These are phyloP conservation scores for Vanrija sp. DNA, from an alignment of 1,284 basidiomycete species.

Conservation along the genomic window DNA sequence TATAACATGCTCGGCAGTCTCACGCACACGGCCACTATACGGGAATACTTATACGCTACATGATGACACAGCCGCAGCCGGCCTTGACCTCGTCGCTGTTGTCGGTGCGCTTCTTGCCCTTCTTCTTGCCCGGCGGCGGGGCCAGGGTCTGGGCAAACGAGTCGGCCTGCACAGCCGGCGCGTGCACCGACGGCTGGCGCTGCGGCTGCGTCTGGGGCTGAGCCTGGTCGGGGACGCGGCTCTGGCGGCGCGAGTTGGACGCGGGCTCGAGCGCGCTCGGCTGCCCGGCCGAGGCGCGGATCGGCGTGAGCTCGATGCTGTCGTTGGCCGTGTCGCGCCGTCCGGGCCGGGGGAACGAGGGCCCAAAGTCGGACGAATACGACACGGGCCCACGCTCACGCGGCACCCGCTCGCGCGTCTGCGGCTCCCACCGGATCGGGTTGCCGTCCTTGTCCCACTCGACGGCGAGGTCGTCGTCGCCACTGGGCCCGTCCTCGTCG, in stretches of 20 bases:
- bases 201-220: not conserved
- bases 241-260: not conserved
- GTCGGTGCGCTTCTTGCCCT: slow-evolving; percentile 2
- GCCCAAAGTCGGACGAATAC: not conserved
- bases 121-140: not conserved
- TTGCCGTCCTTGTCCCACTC: slow-evolving; percentile 45
- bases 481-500: slow-evolving; percentile 4
- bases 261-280: not conserved
- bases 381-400: too few relatives aligned
- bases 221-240: not conserved
- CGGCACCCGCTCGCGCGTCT: not conserved
- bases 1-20: too few relatives aligned
- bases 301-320: slow-evolving; percentile 1
- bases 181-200: not conserved
- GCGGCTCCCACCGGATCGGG: slow-evolving; percentile 36
- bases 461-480: slow-evolving; percentile 40
- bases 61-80: slow-evolving; percentile 16
- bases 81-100: slow-evolving; percentile 14
- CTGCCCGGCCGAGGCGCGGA: not conserved
- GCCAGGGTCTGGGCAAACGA: not conserved
- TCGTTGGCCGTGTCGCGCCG: not conserved
- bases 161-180: not conserved
- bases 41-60: slow-evolving; percentile 8
- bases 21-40: too few relatives aligned
- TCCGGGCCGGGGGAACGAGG: not conserved